Percentiles rank a stretch among this genome's conserved stretches.
Conservation (phyloP, 2,329 filamentous ascomycete genomes). For the Phialocephala subalpina region DNA sequence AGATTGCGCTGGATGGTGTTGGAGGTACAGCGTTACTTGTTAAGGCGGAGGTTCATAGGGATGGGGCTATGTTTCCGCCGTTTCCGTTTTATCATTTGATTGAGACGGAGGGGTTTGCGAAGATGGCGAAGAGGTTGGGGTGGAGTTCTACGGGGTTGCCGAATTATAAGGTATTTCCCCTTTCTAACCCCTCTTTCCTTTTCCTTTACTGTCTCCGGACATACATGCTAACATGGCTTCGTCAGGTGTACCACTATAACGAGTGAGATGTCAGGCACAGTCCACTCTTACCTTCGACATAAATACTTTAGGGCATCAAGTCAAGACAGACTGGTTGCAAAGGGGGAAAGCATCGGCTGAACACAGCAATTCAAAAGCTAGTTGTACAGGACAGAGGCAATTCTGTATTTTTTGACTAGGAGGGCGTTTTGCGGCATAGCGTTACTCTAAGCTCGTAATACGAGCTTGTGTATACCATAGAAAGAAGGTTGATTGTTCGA, state of each 20-base stretch:
- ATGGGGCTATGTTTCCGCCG: constrained; percentile 97
- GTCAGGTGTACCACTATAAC: constrained; percentile 42
- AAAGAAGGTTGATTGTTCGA: constrained; percentile 27
- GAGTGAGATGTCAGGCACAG: constrained; percentile 39
- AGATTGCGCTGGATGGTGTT: constrained; percentile 87
- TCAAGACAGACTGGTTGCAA: background rate
- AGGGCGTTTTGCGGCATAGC: constrained; percentile 37
- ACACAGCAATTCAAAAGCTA: constrained; percentile 16
- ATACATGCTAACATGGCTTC: no score
- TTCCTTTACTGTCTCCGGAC: no score
- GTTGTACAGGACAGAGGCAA: constrained; percentile 18
- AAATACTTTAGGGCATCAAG: constrained; percentile 24
- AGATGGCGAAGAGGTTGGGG: constrained; percentile 90
- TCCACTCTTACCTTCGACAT: constrained; percentile 34
- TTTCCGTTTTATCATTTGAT: constrained; percentile 97
- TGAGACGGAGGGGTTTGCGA: constrained; percentile 97
- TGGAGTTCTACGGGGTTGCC: constrained; percentile 89
- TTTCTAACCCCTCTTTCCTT: background rate
- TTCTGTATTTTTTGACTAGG: constrained; percentile 22
- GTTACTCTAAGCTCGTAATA: constrained; percentile 20
- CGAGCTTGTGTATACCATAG: constrained; percentile 36
- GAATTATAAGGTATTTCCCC: constrained; percentile 84
- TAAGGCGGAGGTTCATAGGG: constrained; percentile 95
- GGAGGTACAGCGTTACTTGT: constrained; percentile 92
- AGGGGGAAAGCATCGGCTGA: background rate